A percentile compares a stretch with the other conserved stretches of the same genome.
Conservation (phyloP, 2,329 filamentous ascomycete genomes). For the Verticillium longisporum region DNA sequence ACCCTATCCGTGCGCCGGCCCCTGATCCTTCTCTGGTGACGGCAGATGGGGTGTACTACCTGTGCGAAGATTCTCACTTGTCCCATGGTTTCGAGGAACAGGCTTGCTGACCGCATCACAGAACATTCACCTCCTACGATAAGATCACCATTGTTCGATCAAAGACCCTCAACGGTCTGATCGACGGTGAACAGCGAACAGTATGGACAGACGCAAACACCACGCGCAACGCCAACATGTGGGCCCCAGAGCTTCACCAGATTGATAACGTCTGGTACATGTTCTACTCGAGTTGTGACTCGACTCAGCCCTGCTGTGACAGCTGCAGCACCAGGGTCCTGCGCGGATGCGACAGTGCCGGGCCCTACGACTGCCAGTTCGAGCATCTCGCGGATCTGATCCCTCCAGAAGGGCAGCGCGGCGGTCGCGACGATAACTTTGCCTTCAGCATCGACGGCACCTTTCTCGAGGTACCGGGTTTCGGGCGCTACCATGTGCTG, state of each 20-base stretch:
- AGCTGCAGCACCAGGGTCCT: conserved; percentile 6
- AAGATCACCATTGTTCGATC: conserved; percentile 1
- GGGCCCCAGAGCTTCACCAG: conserved; percentile 13
- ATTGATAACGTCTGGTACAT: conserved; percentile 13
- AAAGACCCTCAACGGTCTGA: not conserved
- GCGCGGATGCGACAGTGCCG: not conserved
- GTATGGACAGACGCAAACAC: conserved; percentile 4
- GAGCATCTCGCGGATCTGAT: not conserved
- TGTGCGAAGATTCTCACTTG: not conserved
- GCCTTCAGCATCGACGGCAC: conserved; percentile 2
- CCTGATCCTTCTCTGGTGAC: conserved; percentile 1
- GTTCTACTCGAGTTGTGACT: conserved; percentile 12
- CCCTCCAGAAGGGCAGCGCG: not conserved
- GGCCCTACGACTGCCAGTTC: conserved; percentile 1
- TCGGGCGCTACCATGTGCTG: conserved; percentile 8
- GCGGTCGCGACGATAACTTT: conserved; percentile 1
- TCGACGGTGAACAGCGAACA: conserved; percentile 3
- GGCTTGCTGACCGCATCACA: not conserved
- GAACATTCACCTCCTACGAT: not conserved
- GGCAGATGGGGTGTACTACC: not conserved
- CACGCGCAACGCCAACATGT: conserved; percentile 8
- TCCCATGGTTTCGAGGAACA: not conserved
- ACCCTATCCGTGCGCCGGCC: not conserved
- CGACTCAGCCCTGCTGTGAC: conserved; percentile 4
- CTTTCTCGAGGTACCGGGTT: conserved; percentile 2